These are phyloP conservation scores for Hypsizygus marmoreus DNA, from an alignment of 768 basidiomycete species.

Conservation along the genomic window DNA sequence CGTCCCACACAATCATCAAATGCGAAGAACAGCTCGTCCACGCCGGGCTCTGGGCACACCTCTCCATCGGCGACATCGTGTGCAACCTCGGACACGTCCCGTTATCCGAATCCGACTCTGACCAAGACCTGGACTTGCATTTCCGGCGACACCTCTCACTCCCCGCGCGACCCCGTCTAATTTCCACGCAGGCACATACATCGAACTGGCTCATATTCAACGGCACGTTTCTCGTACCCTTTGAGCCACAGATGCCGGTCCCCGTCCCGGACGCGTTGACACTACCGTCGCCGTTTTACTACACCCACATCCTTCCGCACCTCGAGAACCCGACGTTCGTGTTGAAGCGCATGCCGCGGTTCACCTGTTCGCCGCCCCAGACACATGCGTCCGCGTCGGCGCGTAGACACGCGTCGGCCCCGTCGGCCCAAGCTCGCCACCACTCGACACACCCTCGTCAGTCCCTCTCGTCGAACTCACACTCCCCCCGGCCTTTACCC, in stretches of 20 bases:
- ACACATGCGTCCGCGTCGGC: no score
- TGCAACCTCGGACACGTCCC: constrained; percentile 83
- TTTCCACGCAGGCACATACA: constrained; percentile 6
- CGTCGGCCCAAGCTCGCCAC: no score
- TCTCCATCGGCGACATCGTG: constrained; percentile 78
- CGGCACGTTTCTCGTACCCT: constrained; percentile 62
- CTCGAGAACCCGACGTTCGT: constrained; percentile 38
- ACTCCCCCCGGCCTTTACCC: no score
- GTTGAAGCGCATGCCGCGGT: constrained; percentile 37
- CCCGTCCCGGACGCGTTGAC: constrained; percentile 58
- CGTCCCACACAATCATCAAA: constrained; percentile 43
- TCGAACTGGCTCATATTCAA: constrained; percentile 76
- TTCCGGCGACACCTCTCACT: constrained; percentile 5
- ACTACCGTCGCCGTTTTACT: constrained; percentile 78
- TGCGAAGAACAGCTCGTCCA: constrained; percentile 74
- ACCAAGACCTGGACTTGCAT: constrained; percentile 24
- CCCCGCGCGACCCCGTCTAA: constrained; percentile 4
- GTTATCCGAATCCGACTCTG: constrained; percentile 33
- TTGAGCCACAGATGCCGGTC: constrained; percentile 55
- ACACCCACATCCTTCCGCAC: constrained; percentile 58
- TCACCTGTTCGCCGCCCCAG: constrained; percentile 39
- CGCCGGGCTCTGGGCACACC: constrained; percentile 69
- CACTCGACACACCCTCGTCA: no score
- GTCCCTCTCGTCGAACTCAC: no score
- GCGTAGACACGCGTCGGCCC: no score